These are phyloP conservation scores for Plasmodium vinckei DNA, from an alignment of 169 alveolate species.

Conservation along the genomic window DNA sequence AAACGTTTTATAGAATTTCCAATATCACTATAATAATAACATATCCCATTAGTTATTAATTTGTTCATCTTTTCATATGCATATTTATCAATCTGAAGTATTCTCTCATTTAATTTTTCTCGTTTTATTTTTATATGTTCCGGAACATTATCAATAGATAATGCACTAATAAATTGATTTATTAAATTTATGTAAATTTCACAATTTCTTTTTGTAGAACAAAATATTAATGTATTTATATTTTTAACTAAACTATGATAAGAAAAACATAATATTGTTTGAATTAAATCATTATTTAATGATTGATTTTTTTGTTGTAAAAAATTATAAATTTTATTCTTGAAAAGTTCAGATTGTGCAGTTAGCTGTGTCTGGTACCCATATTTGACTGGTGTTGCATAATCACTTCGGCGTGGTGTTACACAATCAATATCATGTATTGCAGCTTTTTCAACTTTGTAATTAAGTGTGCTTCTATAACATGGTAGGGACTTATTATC, in stretches of 20 bases:
- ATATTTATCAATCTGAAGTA: constrained; percentile 27
- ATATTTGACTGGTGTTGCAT: too few relatives aligned
- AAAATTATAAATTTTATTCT: constrained; percentile 15
- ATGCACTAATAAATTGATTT: constrained; percentile 19
- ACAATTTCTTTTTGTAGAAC: constrained; percentile 62
- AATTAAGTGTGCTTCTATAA: not conserved
- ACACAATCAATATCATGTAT: not conserved
- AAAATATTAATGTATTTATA: constrained; percentile 58
- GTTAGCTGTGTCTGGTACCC: too few relatives aligned
- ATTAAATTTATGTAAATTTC: constrained; percentile 36
- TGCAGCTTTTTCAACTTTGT: too few relatives aligned
- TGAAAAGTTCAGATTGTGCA: not conserved
- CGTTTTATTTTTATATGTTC: constrained; percentile 21
- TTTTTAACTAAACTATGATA: constrained; percentile 24
- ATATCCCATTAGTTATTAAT: constrained; percentile 33
- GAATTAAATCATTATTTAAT: constrained; percentile 10
- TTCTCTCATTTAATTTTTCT: constrained; percentile 26
- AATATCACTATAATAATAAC: constrained; percentile 69
- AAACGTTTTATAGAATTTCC: constrained; percentile 14
- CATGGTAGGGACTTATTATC: not conserved
- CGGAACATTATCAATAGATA: not conserved
- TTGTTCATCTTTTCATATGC: constrained; percentile 34
- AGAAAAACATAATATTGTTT: constrained; percentile 30
- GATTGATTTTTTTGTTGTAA: constrained; percentile 6
- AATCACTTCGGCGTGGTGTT: not conserved